Base-by-base conservation (phyloP, 805 yeast genomes). In the Yamadazyma insecticola region DNA sequence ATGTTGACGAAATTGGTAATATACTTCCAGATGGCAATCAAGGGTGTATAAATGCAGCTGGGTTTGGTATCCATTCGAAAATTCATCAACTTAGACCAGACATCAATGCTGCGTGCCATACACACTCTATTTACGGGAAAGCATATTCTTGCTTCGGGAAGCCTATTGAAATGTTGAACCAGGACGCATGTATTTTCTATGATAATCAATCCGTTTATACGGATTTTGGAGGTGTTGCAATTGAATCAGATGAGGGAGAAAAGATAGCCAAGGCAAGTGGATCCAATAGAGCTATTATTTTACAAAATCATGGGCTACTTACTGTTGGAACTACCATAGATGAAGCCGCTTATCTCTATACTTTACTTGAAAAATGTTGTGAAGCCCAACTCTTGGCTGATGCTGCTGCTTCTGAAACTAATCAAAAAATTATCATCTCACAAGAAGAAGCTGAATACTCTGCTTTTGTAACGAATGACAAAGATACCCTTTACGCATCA, bases 141-240 rank as follows among this genome's bases (percentile, higher is more conserved):
- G 62, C 68, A 2, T 63, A 47, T 40, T 47, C 59, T 13, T 51
- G 61, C 2, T 51, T 61, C 24, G 68, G 66, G 5, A 51, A 51
- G 32, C 53, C 54, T 18, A 61, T 84, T 41, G 89, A 82, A 38
- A 84, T 84, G 92, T 47, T 84, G 39, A 82, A 78, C 57, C 94
- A 84, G 60, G 94, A 85, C 45, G 81, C 65, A 4, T 81, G 89
- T 52, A 60, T 67, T 8, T 74, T 85, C 44, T 78, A 79, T 64
- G 72, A 78, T 21, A 60, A 63, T 28, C 92, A 82, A 40, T 55
- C 78, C 1, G 88, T 84, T 3, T 81, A 81, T 55, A 37, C 48
- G 13, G 73, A 75, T 49, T 83, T 82, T 53, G 92, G 92, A 18
- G 94, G 94, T 23, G 84, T 84, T 34, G 94, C 87, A 0, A 24